Evolutionary conservation across 2,329 filamentous ascomycete genomes (phyloP).

Genomic region (Sporothrix brasiliensis): DNA sequence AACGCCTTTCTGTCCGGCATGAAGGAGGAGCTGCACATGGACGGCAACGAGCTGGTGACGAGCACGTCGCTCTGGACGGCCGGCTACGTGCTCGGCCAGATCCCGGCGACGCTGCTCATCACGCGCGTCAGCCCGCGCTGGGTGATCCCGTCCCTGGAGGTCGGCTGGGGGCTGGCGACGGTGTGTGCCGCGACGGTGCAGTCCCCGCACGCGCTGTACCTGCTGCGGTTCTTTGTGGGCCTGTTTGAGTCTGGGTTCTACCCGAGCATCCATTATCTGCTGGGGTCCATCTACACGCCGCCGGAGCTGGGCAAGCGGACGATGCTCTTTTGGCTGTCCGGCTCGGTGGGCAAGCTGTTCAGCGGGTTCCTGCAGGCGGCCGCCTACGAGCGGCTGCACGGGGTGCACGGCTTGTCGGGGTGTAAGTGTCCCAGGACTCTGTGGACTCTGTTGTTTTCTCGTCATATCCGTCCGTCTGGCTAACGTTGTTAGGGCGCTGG

Average conservation of each 20-base stretch:
- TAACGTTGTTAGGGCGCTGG: neutral
- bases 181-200: conserved; percentile 37
- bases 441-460: neutral
- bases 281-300: conserved; percentile 61
- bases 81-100: conserved; percentile 39
- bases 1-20: conserved; percentile 56
- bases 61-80: conserved; percentile 41
- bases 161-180: conserved; percentile 41
- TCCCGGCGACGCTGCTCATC: conserved; percentile 38
- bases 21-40: conserved; percentile 51
- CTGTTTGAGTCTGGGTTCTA: conserved; percentile 56
- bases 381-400: conserved; percentile 57
- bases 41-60: conserved; percentile 47
- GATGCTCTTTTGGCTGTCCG: conserved; percentile 64
- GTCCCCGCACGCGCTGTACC: conserved; percentile 45
- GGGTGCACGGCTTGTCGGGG: conserved; percentile 52
- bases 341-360: conserved; percentile 51
- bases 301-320: conserved; percentile 64
- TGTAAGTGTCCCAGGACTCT: too few species aligned
- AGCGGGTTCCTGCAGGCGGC: conserved; percentile 50
- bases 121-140: conserved; percentile 40
- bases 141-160: conserved; percentile 41
- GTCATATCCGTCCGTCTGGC: neutral
- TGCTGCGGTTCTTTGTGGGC: conserved; percentile 58
- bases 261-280: conserved; percentile 55